These are phyloP conservation scores for Dictyostelium purpureum DNA, from an alignment of 78 protist genomes.

Conservation along the genomic window DNA sequence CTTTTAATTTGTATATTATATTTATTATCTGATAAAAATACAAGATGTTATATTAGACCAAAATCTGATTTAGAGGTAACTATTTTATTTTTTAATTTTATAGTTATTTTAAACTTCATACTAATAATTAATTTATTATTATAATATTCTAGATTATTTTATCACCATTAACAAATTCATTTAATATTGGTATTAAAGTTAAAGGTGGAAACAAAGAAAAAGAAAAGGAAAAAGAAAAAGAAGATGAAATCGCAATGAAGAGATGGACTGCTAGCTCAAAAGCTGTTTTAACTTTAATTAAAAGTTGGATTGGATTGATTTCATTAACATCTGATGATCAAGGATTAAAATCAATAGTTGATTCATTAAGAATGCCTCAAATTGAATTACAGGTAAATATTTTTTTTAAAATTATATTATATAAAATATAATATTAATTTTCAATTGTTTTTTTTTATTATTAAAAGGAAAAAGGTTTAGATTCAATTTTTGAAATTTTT, in stretches of 20 bases:
- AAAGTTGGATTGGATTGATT: slow-evolving; percentile 73
- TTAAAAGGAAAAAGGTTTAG: slow-evolving; percentile 35
- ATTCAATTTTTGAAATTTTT: slow-evolving; percentile 75
- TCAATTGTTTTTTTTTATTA: not conserved
- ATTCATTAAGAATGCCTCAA: slow-evolving; percentile 72
- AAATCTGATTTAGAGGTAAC: slow-evolving; percentile 54
- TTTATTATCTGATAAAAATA: slow-evolving; percentile 50
- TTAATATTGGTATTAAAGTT: slow-evolving; percentile 23
- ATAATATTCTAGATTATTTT: slow-evolving; percentile 16
- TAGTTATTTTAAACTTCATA: no score
- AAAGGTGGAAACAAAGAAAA: slow-evolving; percentile 55
- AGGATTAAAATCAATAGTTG: slow-evolving; percentile 65
- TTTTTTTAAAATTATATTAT: not conserved
- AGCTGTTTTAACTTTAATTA: slow-evolving; percentile 65
- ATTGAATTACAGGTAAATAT: slow-evolving; percentile 43
- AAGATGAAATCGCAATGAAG: slow-evolving; percentile 59
- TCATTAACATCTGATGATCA: slow-evolving; percentile 57
- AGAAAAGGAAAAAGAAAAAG: slow-evolving; percentile 70
- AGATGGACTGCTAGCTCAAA: slow-evolving; percentile 33
- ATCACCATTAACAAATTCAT: slow-evolving; percentile 74
- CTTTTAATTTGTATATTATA: slow-evolving; percentile 54
- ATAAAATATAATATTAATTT: not conserved
- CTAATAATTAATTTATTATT: not conserved
- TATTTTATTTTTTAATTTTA: not conserved
- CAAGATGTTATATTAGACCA: slow-evolving; percentile 43